Evolutionary conservation across 805 yeast genomes (phyloP).

Genomic region (Lipomyces orientalis): DNA sequence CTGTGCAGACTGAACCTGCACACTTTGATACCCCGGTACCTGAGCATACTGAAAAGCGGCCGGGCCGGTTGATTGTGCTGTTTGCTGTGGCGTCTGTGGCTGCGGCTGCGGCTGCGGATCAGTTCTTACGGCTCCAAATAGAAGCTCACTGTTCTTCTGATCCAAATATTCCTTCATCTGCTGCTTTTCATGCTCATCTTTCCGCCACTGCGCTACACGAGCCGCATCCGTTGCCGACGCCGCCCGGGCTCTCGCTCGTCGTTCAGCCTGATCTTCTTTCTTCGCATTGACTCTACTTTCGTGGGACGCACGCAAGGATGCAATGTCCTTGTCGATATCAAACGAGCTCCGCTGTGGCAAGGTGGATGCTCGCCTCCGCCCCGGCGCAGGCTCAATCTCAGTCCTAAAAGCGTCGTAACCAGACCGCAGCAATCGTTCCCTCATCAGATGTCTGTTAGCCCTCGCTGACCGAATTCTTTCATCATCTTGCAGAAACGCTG

Average conservation of each 20-base stretch:
- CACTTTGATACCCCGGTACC: background rate
- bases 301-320: slow-evolving; percentile 78
- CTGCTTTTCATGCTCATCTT: slow-evolving; percentile 72
- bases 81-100: background rate
- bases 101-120: slow-evolving; percentile 11
- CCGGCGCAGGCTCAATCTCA: slow-evolving; percentile 5
- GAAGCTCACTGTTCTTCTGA: slow-evolving; percentile 24
- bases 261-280: slow-evolving; percentile 66
- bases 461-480: slow-evolving; percentile 80
- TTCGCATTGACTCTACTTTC: slow-evolving; percentile 79
- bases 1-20: background rate
- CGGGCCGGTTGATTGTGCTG: slow-evolving; percentile 20
- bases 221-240: slow-evolving; percentile 66
- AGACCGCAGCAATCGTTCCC: slow-evolving; percentile 27
- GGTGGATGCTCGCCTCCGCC: slow-evolving; percentile 19
- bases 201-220: slow-evolving; percentile 70
- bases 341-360: background rate
- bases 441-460: slow-evolving; percentile 46
- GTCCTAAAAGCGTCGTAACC: slow-evolving; percentile 22
- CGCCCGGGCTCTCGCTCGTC: slow-evolving; percentile 46
- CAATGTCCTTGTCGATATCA: slow-evolving; percentile 53
- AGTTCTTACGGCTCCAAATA: slow-evolving; percentile 20
- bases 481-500: slow-evolving; percentile 77
- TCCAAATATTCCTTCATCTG: slow-evolving; percentile 27
- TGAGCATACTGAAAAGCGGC: background rate